Conservation (phyloP, 495 filamentous ascomycete genomes). For the Apiosordaria backusii region DNA sequence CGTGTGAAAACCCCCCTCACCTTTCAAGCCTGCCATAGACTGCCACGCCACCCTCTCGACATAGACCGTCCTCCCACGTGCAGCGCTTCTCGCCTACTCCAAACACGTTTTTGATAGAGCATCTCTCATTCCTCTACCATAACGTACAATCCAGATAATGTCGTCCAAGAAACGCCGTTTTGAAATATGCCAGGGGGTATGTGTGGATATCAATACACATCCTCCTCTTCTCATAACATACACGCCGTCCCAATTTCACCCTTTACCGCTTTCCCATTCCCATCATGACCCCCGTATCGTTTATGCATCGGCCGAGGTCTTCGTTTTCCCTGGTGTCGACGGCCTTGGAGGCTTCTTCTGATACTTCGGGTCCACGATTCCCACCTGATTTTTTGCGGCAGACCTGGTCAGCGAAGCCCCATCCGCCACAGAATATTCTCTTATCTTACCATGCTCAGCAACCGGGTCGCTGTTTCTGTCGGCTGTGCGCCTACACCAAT, state of each 20-base stretch:
- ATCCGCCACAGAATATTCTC: neutral
- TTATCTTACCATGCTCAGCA: constrained; percentile 70
- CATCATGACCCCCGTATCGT: neutral
- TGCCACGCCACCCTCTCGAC: no score
- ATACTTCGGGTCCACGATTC: constrained; percentile 49
- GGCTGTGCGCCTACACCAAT: constrained; percentile 94
- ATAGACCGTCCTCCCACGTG: neutral
- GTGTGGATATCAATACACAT: neutral
- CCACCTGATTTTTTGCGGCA: constrained; percentile 35
- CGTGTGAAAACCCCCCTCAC: no score
- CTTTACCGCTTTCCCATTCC: neutral
- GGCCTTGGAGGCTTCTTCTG: neutral
- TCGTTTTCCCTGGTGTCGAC: neutral
- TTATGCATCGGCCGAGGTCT: neutral
- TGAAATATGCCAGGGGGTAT: neutral
- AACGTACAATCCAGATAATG: neutral
- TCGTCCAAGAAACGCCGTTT: neutral
- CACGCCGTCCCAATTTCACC: neutral
- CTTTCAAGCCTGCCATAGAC: no score
- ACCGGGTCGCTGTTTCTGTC: constrained; percentile 79
- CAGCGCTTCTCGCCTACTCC: no score
- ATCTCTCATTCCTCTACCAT: neutral
- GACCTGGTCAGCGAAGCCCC: neutral
- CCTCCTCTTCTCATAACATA: neutral
- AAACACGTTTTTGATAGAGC: neutral